Evolutionary conservation across 345 rosid species (phyloP), one percentile per base, ranked within the genome.

Genomic region (Eucalyptus dawsonii): DNA sequence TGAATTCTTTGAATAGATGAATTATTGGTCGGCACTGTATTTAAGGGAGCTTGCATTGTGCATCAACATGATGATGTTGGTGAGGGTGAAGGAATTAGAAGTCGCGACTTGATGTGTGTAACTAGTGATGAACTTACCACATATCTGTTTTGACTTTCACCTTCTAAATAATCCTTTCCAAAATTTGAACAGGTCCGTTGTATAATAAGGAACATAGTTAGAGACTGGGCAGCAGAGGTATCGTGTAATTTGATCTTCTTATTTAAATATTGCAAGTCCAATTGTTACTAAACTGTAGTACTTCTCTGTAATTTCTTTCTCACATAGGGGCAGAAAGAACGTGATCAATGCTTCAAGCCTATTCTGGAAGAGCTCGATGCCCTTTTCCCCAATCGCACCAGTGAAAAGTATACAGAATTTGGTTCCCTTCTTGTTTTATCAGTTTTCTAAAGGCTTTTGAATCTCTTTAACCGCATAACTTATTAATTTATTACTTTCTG

Each of bases 161-260:
- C 27, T 76, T 76, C 13, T 3, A 40, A 76, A 76, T 76, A 40
- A 76, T 76, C 83, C 47, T 37, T 76, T 65, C 40, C 27, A 76
- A 37, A 76, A 76, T 76, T 21, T 40, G 11, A 21, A 80, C 95
- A 98, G 99, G 99, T 98, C 86, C 98, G 99, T 29, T 98, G 99
- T 94, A 95, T 98, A 90, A 91, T 97, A 92, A 94, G 99, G 92
- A 97, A 98, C 93, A 94, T 98, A 87, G 99, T 97, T 88, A 95
- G 99, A 94, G 99, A 97, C 93, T 97, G 99, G 99, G 99, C 98
- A 83, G 96, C 94, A 81, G 99, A 98, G 99, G 99, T 97, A 94
- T 90, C 76, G 44, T 11, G 87, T 49, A 15, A 31, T 81, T 54
- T 12, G 53, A 85, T 69, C 87, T 40, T 45, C 76, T 88, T 29